Evolutionary conservation across 2,329 filamentous ascomycete genomes (phyloP), one percentile per base, ranked within the genome.

Genomic region (Diplodia mutila): DNA sequence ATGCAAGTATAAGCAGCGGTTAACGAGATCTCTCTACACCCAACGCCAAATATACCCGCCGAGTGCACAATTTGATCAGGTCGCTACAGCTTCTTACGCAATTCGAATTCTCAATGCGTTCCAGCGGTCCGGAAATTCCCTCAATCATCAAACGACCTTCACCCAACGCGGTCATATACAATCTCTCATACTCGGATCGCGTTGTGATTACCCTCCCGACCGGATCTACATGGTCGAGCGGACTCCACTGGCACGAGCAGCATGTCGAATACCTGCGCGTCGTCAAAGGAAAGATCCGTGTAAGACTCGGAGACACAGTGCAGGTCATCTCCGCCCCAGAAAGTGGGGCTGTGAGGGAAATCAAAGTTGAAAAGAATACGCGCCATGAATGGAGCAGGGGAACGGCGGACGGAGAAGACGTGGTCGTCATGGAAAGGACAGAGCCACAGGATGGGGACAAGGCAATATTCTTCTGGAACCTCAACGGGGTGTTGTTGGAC

Each of bases 351-450:
- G 7, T 6, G 70, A 7, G 57, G 68, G 75, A 79, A 11, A 67
- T 84, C 9, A 74, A 71, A 46, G 76, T 84, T 0, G 71, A 75
- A 0, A 75, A 73, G 27, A 77, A 77, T 23, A 73, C 72, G 0
- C 76, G 81, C 68, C 84, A 85, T 66, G 80, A 85, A 69, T 85
- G 83, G 82, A 73, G 76, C n/a, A 78, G 82, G 5, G 81, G 79
- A 0, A 73, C 75, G 1, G 51, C 68, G 0, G 69, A 70, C 6
- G 73, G 74, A 0, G 75, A 72, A 7, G 77, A 80, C 2, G 79
- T 82, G 0, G 70, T 85, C 1, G 82, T 84, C 0, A 74, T 82
- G 12, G 84, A 85, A 72, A 79, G 81, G 73, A 85, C 83, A 0
- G 79, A 81, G 18, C 84, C 83, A 0, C 73, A 67, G 5, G 83